Conservation (phyloP, 805 yeast genomes). For the Geotrichum ghanense region DNA sequence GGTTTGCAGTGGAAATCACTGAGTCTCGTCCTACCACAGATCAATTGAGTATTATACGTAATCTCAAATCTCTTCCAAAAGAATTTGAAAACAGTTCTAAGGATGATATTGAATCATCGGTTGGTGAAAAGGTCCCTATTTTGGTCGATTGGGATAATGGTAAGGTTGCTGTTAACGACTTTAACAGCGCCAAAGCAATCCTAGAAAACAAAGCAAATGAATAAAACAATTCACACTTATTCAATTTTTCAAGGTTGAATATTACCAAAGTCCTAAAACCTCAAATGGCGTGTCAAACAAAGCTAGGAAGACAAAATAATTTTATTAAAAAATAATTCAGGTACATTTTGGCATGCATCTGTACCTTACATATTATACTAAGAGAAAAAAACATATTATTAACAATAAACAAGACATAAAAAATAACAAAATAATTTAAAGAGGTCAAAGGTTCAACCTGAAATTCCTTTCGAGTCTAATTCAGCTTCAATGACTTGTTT, state of each 20-base stretch:
- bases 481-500: background rate
- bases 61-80: constrained; percentile 3
- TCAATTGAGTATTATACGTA: constrained; percentile 15
- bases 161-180: constrained; percentile 39
- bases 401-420: too few species aligned
- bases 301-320: too few species aligned
- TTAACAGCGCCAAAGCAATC: constrained; percentile 32
- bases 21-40: constrained; percentile 23
- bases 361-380: too few species aligned
- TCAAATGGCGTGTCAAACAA: too few species aligned
- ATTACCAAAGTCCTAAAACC: too few species aligned
- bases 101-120: constrained; percentile 7
- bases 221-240: background rate
- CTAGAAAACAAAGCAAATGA: constrained; percentile 21
- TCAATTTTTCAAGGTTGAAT: background rate
- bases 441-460: too few species aligned
- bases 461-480: too few species aligned
- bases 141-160: constrained; percentile 56
- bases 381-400: too few species aligned
- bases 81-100: background rate
- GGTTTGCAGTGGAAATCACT: constrained; percentile 22
- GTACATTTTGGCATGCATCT: too few species aligned
- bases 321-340: too few species aligned
- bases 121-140: constrained; percentile 31
- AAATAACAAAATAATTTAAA: too few species aligned